phyloP scores from a whole-genome alignment of 225 moss, liverwort and hornwort genomes.

The Physcomitrellopsis africana region DNA sequence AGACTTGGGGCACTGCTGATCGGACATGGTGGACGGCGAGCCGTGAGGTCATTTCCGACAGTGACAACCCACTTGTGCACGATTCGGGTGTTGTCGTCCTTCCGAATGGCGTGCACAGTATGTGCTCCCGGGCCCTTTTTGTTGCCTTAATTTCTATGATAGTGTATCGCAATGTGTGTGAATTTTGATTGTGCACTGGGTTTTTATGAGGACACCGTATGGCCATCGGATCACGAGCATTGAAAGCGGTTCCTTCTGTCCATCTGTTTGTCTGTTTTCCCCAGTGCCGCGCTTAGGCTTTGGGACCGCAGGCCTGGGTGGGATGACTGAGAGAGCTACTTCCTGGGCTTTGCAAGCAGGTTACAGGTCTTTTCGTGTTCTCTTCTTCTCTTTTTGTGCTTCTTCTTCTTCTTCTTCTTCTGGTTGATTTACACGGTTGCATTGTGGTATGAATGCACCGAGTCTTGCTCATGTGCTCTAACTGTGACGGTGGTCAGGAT shows the following conservation, averaged over 20 bases:
- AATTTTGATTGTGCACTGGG: background rate
- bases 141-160: constrained; percentile 6
- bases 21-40: constrained; percentile 4
- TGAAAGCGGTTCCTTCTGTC: background rate
- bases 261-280: background rate
- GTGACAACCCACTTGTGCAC: background rate
- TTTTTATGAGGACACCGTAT: background rate
- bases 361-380: constrained; percentile 46
- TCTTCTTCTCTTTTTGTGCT: constrained; percentile 18
- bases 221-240: background rate
- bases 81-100: constrained; percentile 25
- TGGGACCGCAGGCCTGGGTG: constrained; percentile 56
- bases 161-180: background rate
- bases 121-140: constrained; percentile 25
- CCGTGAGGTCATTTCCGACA: background rate
- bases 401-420: background rate
- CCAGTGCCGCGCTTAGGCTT: constrained; percentile 55
- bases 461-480: constrained; percentile 16
- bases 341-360: constrained; percentile 56
- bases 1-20: background rate
- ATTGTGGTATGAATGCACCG: constrained; percentile 5
- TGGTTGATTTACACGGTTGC: background rate
- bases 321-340: constrained; percentile 39
- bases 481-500: constrained; percentile 19
- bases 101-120: constrained; percentile 40